phyloP scores from a whole-genome alignment of 2,329 filamentous ascomycete species.

The Trichoderma aggressivum region DNA sequence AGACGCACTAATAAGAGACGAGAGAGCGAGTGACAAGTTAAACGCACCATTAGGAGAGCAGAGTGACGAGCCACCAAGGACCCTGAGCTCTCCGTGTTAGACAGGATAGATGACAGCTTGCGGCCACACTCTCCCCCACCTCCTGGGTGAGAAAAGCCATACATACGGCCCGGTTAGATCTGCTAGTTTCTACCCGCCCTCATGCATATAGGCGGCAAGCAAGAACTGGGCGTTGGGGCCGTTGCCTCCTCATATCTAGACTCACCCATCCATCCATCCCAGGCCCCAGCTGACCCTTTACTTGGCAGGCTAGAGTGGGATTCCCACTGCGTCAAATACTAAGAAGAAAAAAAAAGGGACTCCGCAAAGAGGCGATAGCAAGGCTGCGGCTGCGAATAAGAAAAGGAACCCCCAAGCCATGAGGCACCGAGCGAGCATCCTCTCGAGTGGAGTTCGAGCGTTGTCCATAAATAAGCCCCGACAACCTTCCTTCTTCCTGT shows the following conservation, averaged over 20 bases:
- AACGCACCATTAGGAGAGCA: slow-evolving; percentile 12
- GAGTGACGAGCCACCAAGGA: background rate
- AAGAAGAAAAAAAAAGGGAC: background rate
- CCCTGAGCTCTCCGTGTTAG: background rate
- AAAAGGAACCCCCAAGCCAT: background rate
- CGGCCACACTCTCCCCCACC: background rate
- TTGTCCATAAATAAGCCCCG: slow-evolving; percentile 13
- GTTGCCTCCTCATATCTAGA: background rate
- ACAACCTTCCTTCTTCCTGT: slow-evolving; percentile 5
- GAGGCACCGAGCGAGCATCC: slow-evolving; percentile 5
- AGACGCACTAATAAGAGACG: background rate
- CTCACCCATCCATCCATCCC: slow-evolving; percentile 8
- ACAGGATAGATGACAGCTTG: background rate
- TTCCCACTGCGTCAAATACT: background rate
- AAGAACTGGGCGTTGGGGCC: background rate
- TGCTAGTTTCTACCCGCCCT: slow-evolving; percentile 14
- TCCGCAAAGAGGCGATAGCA: background rate
- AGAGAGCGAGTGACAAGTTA: background rate
- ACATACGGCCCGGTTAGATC: slow-evolving; percentile 15
- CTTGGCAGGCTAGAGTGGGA: slow-evolving; percentile 1
- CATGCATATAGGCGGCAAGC: slow-evolving; percentile 16
- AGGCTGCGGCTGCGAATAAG: slow-evolving; percentile 13
- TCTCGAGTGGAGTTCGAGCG: slow-evolving; percentile 13
- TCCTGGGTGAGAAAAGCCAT: background rate
- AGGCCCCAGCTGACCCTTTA: slow-evolving; percentile 13